Percentiles rank a stretch among this genome's conserved stretches.
Evolutionary conservation across 148 eudicot species (phyloP).

Genomic region (Camellia lanceoleosa): DNA sequence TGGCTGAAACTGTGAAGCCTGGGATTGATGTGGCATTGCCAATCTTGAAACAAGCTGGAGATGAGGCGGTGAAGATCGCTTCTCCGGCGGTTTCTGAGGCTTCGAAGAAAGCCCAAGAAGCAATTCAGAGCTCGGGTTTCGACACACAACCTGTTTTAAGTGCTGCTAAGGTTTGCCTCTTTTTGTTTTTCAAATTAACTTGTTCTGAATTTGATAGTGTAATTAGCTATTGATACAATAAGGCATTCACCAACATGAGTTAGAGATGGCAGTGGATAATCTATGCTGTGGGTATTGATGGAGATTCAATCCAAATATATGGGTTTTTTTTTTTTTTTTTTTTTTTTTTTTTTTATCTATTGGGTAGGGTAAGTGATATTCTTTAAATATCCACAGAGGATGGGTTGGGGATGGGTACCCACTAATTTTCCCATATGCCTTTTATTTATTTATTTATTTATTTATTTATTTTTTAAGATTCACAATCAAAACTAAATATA

Average conservation of each 20-base stretch:
- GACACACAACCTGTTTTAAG: conserved; percentile 56
- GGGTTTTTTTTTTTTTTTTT: too few species aligned
- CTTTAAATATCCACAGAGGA: too few species aligned
- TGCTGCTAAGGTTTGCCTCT: conserved; percentile 71
- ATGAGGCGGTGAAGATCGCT: conserved; percentile 63
- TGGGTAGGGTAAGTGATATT: too few species aligned
- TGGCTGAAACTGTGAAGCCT: conserved; percentile 61
- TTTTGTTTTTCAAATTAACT: neutral
- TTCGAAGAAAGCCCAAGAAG: conserved; percentile 82
- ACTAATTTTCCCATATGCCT: too few species aligned
- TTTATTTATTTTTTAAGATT: too few species aligned
- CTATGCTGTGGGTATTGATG: too few species aligned
- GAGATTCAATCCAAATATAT: too few species aligned
- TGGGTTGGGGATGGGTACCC: too few species aligned
- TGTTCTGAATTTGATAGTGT: neutral
- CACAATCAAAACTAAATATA: too few species aligned
- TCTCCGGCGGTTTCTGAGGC: conserved; percentile 78
- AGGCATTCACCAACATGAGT: neutral
- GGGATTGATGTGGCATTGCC: conserved; percentile 77
- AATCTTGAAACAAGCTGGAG: conserved; percentile 69
- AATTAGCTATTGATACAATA: neutral
- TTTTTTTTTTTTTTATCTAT: too few species aligned
- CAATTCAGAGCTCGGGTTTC: conserved; percentile 77
- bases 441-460: too few species aligned
- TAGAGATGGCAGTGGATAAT: too few species aligned